These are phyloP conservation scores for Acer yangbiense DNA, from an alignment of 345 rosid species.

Conservation along the genomic window DNA sequence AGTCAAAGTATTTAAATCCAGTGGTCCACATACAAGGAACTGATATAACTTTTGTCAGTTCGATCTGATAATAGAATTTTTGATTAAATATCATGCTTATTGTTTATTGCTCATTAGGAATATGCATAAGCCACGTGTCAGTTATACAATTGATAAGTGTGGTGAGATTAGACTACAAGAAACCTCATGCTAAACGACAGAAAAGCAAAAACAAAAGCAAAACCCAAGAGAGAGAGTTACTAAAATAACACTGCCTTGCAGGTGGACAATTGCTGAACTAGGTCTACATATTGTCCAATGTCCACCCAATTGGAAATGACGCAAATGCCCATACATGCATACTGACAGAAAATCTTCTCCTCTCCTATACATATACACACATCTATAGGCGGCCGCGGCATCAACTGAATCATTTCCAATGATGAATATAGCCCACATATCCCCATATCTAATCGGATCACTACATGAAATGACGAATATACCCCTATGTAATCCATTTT, in stretches of 20 bases:
- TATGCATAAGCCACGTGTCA: not conserved
- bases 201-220: constrained; percentile 14
- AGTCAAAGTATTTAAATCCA: no score
- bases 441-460: not conserved
- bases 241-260: not conserved
- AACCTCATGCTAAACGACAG: constrained; percentile 5
- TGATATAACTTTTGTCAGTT: no score
- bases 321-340: not conserved
- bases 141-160: not conserved
- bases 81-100: no score
- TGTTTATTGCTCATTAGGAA: no score
- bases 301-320: not conserved
- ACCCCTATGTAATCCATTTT: not conserved
- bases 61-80: no score
- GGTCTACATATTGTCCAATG: not conserved
- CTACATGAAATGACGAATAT: not conserved
- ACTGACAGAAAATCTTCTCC: not conserved
- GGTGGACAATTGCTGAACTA: no score
- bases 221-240: not conserved
- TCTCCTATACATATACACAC: no score
- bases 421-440: constrained; percentile 24
- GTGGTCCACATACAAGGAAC: no score
- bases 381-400: not conserved
- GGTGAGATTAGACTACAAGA: not conserved
- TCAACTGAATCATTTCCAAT: constrained; percentile 30